Evolutionary conservation across 2,329 filamentous ascomycete species (phyloP), one percentile per base, ranked within the genome.

Genomic region (Waltergamsia citrina): DNA sequence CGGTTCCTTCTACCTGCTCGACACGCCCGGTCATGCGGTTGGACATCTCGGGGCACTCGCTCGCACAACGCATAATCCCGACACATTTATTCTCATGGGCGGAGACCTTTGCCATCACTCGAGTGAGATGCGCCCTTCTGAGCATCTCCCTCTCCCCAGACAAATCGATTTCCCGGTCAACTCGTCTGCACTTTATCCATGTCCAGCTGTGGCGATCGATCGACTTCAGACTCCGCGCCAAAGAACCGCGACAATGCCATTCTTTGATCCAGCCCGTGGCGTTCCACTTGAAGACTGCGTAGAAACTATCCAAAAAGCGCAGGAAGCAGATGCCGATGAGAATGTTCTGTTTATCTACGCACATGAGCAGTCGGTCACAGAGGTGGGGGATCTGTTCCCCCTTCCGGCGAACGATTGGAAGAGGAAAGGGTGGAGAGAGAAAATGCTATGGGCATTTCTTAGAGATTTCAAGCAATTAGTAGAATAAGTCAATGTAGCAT

Each of bases 41-140:
- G 61, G 59, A 0, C 63, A 66, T 36, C 46, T 67, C 0, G 62
- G 53, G 29, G 63, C 49, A 2, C 41, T 67, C 4, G 63, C 60
- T 2, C 45, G 63, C 7, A 58, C 57, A 0, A 59, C 52, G 0
- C 33, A 35, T 0, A 33, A 36, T 16, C 46, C 55, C 0, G 45
- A 52, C 19, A 59, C 59, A 0, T 66, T 63, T 35, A 38, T 65
- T 6, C 49, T 66, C 8, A 46, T 65, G 36, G 62, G 60, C 0
- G 64, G 53, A 3, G 64, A 68, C 37, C 42, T 55, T 14, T 63
- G 56, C 12, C 63, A 67, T 41, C 57, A 56, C 28, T 49, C 49
- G 3, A 59, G 60, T 15, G 47, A 51, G 21, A 45, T 62, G 9
- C 45, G 60, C 2, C 60, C 60, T 0, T 57, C 55, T 0, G 30